Percentiles rank a stretch among this genome's conserved stretches.
These are phyloP conservation scores for Eimeria brunetti DNA, from an alignment of 169 alveolate species.

Conservation along the genomic window DNA sequence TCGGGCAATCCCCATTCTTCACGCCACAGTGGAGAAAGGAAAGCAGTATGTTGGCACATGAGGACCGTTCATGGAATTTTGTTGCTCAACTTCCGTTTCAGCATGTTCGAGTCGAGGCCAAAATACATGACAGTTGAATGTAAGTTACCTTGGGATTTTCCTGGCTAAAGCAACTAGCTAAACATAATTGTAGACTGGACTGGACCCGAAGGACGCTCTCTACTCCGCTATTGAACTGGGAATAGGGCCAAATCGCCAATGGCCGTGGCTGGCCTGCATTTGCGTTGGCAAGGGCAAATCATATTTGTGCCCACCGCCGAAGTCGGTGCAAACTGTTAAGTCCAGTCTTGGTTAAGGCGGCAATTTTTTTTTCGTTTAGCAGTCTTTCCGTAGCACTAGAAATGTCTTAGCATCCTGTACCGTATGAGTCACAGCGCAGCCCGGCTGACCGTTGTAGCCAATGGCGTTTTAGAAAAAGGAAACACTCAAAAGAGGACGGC, in stretches of 20 bases:
- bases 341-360: neutral
- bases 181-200: slow-evolving; percentile 39
- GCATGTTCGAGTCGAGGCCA: slow-evolving; percentile 52
- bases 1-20: slow-evolving; percentile 53
- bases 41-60: slow-evolving; percentile 54
- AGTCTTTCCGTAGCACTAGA: neutral
- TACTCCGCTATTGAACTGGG: slow-evolving; percentile 41
- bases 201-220: slow-evolving; percentile 63
- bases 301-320: neutral
- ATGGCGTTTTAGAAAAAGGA: neutral
- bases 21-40: slow-evolving; percentile 58
- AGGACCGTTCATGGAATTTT: neutral
- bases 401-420: neutral
- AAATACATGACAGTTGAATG: slow-evolving; percentile 54
- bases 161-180: too few species aligned
- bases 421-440: neutral
- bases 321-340: neutral
- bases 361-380: neutral
- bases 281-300: neutral
- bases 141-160: neutral
- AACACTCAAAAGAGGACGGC: neutral
- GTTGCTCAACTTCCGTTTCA: neutral
- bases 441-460: neutral
- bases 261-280: slow-evolving; percentile 25
- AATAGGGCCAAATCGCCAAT: neutral